phyloP scores from a whole-genome alignment of 495 filamentous ascomycete genomes.

The Lasiosphaeria hispida region DNA sequence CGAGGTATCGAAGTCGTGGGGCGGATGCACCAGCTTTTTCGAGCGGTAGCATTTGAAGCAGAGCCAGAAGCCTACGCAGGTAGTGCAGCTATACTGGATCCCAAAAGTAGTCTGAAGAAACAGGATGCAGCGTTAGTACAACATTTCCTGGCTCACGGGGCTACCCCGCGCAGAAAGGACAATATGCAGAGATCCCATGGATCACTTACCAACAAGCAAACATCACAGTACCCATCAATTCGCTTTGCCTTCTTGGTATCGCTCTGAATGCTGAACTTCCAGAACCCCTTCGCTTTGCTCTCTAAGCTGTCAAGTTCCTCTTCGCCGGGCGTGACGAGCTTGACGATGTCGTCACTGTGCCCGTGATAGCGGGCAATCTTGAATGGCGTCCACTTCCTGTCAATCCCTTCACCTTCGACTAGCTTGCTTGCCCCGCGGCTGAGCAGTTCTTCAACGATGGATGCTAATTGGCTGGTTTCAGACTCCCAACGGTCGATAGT shows the following conservation, averaged over 20 bases:
- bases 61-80: background rate
- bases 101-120: background rate
- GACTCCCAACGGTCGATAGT: no score
- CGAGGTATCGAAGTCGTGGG: background rate
- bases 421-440: background rate
- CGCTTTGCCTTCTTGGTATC: background rate
- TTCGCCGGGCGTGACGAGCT: slow-evolving; percentile 3
- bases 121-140: no score
- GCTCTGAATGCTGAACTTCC: background rate
- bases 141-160: no score
- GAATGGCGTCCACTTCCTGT: slow-evolving; percentile 2
- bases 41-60: slow-evolving; percentile 7
- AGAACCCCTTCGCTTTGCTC: background rate
- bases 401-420: background rate
- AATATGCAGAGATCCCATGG: background rate
- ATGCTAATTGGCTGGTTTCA: no score
- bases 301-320: background rate
- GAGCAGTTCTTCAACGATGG: slow-evolving; percentile 1
- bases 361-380: background rate
- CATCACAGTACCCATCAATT: background rate
- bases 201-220: background rate
- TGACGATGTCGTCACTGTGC: background rate
- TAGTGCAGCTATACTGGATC: background rate
- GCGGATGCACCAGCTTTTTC: background rate
- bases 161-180: no score